Conservation (phyloP, 371 early-diverging fungal species). For the Cokeromyces recurvatus region DNA sequence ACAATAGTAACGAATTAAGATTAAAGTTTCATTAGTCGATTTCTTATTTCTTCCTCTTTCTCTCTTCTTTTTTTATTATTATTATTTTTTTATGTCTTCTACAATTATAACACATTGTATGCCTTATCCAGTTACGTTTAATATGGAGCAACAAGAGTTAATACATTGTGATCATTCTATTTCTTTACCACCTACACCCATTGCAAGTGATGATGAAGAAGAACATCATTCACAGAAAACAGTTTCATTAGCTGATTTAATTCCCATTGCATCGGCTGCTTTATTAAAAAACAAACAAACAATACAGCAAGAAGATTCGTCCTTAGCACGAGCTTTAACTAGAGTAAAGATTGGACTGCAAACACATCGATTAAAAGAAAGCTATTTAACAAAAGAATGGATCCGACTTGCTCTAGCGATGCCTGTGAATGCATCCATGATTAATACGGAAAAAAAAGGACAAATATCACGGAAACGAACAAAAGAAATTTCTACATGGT, state of each 20-base stretch:
- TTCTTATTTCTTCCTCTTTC: no score
- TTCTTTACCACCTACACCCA: constrained; percentile 21
- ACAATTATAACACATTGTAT: no score
- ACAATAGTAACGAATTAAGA: no score
- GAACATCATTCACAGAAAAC: constrained; percentile 10
- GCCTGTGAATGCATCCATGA: constrained; percentile 31
- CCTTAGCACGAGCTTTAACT: constrained; percentile 35
- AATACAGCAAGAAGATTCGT: constrained; percentile 7
- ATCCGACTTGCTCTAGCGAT: constrained; percentile 35
- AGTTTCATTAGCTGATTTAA: constrained; percentile 33
- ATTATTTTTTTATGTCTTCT: no score
- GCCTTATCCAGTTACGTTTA: no score
- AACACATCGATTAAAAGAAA: constrained; percentile 37
- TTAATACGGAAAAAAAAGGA: constrained; percentile 16
- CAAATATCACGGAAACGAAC: no score
- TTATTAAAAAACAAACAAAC: no score
- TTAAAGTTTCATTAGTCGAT: no score
- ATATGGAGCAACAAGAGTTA: no score
- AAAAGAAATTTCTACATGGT: constrained; percentile 41
- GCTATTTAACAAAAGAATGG: constrained; percentile 41
- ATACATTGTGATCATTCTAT: no score
- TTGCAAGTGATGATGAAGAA: constrained; percentile 16
- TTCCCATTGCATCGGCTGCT: constrained; percentile 39
- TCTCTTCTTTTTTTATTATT: no score
- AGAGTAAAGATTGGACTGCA: constrained; percentile 37